Evolutionary conservation across 2,329 filamentous ascomycete genomes (phyloP), one percentile per base, ranked within the genome.

Genomic region (Cordyceps militaris): DNA sequence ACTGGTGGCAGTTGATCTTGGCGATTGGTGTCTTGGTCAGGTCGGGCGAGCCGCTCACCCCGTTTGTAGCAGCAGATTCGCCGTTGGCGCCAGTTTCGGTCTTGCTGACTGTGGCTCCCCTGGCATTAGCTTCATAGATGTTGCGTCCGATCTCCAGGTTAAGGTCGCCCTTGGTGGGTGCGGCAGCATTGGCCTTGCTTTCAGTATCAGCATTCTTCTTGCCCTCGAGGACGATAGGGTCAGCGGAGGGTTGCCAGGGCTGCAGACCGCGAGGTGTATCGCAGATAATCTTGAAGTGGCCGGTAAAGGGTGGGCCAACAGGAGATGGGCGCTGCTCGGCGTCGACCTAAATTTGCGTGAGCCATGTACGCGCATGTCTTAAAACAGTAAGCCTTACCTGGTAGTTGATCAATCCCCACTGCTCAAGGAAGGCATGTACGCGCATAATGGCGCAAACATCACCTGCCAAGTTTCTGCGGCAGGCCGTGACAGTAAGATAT

Each of bases 391-490:
- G 9, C 60, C 59, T 46, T 79, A 96, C 93, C 80, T 99, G 94
- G 70, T 99, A 99, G 74, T 99, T 99, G 72, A 99, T 97, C 67
- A 99, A 78, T 8, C 94, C 94, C 94, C 94, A 99, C 71, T 97
- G 93, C 75, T 99, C 94, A 36, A 99, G 80, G 75, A 99, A 99
- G 16, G 91, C 89, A 73, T 99, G 94, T 19, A 99, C 93, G 63
- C 94, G 87, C 94, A 99, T 99, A 66, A 99, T 99, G 40, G 94
- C 93, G 75, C 94, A 99, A 32, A 99, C 94, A 73, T 99, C 94
- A 63, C 94, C 94, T 23, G 94, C 94, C 68, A 99, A 75, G 71
- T 99, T 99, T 64, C 94, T 84, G 62, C 94, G 83, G 71, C 94
- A 99, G 52, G 94, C 94, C 11, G 94, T 99, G 56, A 99, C 93